Conservation (phyloP, 257 asterid species). For the Penstemon newberryi region DNA sequence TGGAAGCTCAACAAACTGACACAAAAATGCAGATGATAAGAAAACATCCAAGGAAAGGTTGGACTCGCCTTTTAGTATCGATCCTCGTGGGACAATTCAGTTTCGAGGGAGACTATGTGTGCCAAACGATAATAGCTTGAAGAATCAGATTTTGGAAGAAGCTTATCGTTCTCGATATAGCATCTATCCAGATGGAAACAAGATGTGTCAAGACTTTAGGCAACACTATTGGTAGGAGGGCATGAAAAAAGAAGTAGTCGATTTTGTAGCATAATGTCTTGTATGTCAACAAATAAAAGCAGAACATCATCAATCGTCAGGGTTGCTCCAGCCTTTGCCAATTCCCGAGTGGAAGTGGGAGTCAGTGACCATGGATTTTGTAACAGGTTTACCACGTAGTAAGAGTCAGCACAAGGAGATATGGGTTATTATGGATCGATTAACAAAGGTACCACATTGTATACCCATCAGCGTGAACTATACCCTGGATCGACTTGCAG, state of each 20-base stretch:
- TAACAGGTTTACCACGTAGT: too few relatives aligned
- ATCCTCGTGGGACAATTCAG: too few relatives aligned
- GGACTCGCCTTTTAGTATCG: too few relatives aligned
- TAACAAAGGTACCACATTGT: not conserved
- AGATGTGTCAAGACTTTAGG: not conserved
- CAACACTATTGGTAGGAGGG: not conserved
- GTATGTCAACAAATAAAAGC: not conserved
- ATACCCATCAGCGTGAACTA: not conserved
- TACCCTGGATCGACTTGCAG: not conserved
- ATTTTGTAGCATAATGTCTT: too few relatives aligned
- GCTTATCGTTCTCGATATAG: not conserved
- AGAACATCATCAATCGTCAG: not conserved
- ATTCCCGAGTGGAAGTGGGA: not conserved
- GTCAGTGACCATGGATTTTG: not conserved
- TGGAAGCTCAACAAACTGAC: too few relatives aligned
- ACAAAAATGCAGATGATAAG: too few relatives aligned
- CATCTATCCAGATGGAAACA: too few relatives aligned
- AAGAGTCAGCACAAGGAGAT: not conserved
- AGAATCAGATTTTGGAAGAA: too few relatives aligned
- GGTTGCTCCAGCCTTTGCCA: not conserved
- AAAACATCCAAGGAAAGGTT: too few relatives aligned
- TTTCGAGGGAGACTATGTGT: too few relatives aligned
- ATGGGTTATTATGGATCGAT: not conserved
- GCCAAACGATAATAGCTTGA: too few relatives aligned
- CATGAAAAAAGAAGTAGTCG: not conserved